phyloP scores from a whole-genome alignment of 257 asterid genomes.

The Fraxinus americana region DNA sequence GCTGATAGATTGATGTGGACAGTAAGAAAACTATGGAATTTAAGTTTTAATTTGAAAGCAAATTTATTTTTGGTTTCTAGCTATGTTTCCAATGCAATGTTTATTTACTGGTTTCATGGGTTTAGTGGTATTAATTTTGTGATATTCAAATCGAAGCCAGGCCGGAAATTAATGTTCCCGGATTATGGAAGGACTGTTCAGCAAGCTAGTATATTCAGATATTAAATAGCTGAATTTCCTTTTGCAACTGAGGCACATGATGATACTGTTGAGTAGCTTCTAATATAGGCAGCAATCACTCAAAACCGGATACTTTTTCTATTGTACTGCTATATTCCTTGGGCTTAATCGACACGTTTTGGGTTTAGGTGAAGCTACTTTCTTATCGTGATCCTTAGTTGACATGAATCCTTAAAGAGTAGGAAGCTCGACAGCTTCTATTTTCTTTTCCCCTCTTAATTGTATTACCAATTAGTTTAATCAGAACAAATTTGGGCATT shows the following conservation, averaged over 20 bases:
- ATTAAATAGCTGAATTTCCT: background rate
- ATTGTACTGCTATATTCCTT: background rate
- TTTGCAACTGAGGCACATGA: background rate
- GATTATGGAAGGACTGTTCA: conserved; percentile 1
- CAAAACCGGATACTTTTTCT: background rate
- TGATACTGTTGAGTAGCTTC: background rate
- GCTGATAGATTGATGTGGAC: conserved; percentile 1
- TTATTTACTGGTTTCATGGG: conserved; percentile 7
- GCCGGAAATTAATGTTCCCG: background rate
- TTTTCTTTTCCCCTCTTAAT: background rate
- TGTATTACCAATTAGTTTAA: background rate
- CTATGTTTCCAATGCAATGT: background rate
- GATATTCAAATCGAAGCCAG: background rate
- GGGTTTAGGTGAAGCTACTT: background rate
- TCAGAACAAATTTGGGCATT: background rate
- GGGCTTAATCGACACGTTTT: background rate
- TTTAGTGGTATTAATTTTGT: conserved; percentile 10
- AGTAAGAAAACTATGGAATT: conserved; percentile 14
- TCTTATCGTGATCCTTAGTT: background rate
- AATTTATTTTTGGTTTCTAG: conserved; percentile 12
- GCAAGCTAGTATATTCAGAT: conserved; percentile 13
- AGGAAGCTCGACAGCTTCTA: background rate
- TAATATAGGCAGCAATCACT: background rate
- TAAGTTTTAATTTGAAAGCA: conserved; percentile 9
- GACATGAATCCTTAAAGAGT: background rate